A percentile compares a stretch with the other conserved stretches of the same genome.
Conservation (phyloP, 805 yeast genomes). For the Teunomyces cretensis region DNA sequence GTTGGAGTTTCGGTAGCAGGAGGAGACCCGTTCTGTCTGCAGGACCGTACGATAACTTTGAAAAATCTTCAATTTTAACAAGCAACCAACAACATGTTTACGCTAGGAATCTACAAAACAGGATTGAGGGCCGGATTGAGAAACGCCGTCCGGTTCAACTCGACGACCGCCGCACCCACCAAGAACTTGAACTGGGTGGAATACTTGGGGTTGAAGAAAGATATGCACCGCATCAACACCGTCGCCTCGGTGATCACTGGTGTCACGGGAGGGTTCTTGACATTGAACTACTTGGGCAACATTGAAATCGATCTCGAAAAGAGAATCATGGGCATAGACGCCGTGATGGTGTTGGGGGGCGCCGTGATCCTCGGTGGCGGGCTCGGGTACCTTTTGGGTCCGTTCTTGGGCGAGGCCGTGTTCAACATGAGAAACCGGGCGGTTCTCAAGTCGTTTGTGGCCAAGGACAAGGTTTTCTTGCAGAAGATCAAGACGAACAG, state of each 20-base stretch:
- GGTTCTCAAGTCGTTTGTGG: constrained; percentile 45
- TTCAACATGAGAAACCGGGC: constrained; percentile 58
- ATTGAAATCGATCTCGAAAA: constrained; percentile 87
- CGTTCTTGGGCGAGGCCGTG: constrained; percentile 66
- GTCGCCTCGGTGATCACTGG: constrained; percentile 70
- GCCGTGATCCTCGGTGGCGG: constrained; percentile 72
- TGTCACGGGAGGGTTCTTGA: constrained; percentile 57
- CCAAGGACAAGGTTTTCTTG: constrained; percentile 73
- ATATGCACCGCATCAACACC: constrained; percentile 68
- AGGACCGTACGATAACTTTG: constrained; percentile 1
- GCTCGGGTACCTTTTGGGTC: constrained; percentile 81
- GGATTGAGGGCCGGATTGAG: constrained; percentile 1
- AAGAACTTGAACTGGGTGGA: constrained; percentile 67
- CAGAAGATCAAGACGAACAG: constrained; percentile 73
- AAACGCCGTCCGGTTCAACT: constrained; percentile 19
- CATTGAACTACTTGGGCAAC: constrained; percentile 78
- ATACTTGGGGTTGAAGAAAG: constrained; percentile 72
- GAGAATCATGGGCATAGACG: constrained; percentile 82
- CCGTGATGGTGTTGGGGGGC: constrained; percentile 76
- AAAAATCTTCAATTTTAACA: constrained; percentile 1
- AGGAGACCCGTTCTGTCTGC: not conserved
- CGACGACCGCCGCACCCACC: constrained; percentile 13
- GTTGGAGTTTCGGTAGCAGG: no score
- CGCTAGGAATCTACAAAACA: not conserved
- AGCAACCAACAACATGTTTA: not conserved